phyloP scores from a whole-genome alignment of 1,284 basidiomycete genomes.

The Boletellus deceptivus region DNA sequence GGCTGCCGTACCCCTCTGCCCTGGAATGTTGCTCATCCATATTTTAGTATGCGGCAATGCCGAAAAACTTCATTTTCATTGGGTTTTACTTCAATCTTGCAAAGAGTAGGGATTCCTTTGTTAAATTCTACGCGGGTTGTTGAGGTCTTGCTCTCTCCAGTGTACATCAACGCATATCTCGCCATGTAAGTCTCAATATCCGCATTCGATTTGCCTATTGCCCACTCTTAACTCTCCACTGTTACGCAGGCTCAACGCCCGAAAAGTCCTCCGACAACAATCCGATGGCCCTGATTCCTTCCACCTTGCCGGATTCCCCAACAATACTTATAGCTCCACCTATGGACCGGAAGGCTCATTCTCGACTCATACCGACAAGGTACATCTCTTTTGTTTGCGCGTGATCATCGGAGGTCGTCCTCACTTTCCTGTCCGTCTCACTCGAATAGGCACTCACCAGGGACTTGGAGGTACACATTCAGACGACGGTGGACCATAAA shows the following conservation, averaged over 20 bases:
- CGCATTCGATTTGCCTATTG: too few species aligned
- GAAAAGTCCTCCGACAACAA: not conserved
- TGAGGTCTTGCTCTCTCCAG: not conserved
- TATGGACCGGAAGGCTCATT: too few species aligned
- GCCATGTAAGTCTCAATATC: slow-evolving; percentile 13
- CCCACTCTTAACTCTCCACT: not conserved
- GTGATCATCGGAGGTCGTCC: too few species aligned
- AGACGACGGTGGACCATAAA: too few species aligned
- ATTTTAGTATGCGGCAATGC: slow-evolving; percentile 18
- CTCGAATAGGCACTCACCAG: too few species aligned
- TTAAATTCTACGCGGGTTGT: not conserved
- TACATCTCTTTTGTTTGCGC: too few species aligned
- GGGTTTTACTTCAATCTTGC: slow-evolving; percentile 23
- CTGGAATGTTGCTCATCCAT: not conserved
- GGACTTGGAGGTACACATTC: too few species aligned
- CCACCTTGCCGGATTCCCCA: not conserved
- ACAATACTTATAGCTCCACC: too few species aligned
- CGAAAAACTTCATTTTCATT: slow-evolving; percentile 18
- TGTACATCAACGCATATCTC: slow-evolving; percentile 21
- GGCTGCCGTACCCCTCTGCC: not conserved
- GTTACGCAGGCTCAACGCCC: not conserved
- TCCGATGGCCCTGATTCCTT: not conserved
- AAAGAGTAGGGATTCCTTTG: slow-evolving; percentile 11
- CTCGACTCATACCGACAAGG: too few species aligned
- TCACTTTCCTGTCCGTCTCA: too few species aligned